phyloP scores from a whole-genome alignment of 768 basidiomycete genomes.

The Mycena maculata region DNA sequence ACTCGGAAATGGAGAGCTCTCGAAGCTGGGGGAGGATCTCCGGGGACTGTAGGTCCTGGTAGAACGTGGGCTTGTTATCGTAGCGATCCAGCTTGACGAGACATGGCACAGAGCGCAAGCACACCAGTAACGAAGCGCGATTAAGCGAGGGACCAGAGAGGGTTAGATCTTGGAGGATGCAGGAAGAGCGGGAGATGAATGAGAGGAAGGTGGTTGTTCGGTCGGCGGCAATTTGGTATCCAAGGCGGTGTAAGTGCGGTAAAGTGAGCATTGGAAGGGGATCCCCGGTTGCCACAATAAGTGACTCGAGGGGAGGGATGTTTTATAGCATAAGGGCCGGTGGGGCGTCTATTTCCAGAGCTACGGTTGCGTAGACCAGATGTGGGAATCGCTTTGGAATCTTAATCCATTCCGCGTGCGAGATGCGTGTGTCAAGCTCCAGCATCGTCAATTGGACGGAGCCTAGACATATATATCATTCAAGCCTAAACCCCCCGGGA shows the following conservation, averaged over 20 bases:
- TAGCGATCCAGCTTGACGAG: background rate
- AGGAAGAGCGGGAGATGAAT: background rate
- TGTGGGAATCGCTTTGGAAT: background rate
- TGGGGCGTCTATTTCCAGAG: background rate
- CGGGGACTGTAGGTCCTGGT: background rate
- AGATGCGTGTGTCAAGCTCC: background rate
- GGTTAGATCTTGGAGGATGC: background rate
- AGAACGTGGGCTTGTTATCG: background rate
- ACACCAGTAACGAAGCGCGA: background rate
- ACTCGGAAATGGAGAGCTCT: background rate
- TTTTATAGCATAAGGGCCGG: background rate
- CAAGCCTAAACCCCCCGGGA: background rate
- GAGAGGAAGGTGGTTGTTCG: background rate
- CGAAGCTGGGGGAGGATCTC: background rate
- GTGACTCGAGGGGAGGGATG: constrained; percentile 6
- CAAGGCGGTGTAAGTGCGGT: constrained; percentile 1
- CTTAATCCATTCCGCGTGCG: background rate
- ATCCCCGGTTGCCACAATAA: background rate
- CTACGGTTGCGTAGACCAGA: background rate
- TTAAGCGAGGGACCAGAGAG: background rate
- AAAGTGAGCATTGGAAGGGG: background rate
- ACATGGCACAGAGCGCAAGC: background rate
- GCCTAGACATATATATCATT: background rate
- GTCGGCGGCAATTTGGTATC: background rate
- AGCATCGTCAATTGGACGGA: background rate